Evolutionary conservation across 768 basidiomycete genomes (phyloP).

Genomic region (Myochromella boudieri): DNA sequence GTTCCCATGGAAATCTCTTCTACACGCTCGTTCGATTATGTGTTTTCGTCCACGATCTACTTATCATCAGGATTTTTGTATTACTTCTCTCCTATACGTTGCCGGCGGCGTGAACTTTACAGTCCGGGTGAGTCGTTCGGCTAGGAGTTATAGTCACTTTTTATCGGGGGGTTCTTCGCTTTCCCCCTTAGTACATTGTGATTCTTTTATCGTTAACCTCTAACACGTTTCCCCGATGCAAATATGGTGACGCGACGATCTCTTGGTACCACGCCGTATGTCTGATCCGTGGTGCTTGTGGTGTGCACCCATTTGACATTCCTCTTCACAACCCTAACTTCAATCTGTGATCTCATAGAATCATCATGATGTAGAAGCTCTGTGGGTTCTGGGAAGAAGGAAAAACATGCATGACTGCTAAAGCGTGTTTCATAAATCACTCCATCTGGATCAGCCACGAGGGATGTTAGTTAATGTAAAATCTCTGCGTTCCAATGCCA

Average conservation of each 20-base stretch:
- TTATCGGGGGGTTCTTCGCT: neutral
- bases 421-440: neutral
- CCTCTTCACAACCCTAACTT: constrained; percentile 5
- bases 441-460: neutral
- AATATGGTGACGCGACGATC: neutral
- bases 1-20: too few species aligned
- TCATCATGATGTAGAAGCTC: constrained; percentile 3
- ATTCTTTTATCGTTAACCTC: neutral
- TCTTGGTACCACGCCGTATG: constrained; percentile 1
- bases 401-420: neutral
- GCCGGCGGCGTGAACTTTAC: constrained; percentile 8
- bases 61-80: neutral
- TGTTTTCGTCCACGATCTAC: too few species aligned
- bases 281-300: constrained; percentile 5
- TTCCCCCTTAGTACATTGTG: neutral
- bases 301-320: neutral
- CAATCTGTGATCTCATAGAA: constrained; percentile 1
- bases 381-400: neutral
- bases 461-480: neutral
- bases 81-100: constrained; percentile 4
- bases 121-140: constrained; percentile 2
- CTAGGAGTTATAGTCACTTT: constrained; percentile 1
- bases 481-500: constrained; percentile 9
- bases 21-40: too few species aligned
- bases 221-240: constrained; percentile 1